phyloP scores from a whole-genome alignment of 1,139 yeast genomes.

The Saccharomyces hybrid region DNA sequence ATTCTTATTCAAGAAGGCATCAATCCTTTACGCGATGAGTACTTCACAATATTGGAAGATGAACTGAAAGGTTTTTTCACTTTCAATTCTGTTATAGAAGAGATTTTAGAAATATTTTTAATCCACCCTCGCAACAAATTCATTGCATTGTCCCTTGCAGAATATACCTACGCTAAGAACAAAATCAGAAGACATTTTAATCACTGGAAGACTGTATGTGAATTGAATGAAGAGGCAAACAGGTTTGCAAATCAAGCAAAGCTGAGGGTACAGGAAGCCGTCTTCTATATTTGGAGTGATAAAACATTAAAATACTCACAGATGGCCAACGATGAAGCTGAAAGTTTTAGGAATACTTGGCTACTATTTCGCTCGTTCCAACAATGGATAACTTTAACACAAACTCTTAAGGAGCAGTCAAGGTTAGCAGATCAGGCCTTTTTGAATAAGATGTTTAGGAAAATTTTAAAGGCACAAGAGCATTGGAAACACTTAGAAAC shows the following conservation, averaged over 20 bases:
- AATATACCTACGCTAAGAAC: constrained; percentile 2
- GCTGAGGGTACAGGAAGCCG: not conserved
- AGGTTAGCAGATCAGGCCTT: constrained; percentile 3
- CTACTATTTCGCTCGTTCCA: constrained; percentile 1
- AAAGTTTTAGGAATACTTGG: not conserved
- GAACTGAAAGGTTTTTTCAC: constrained; percentile 11
- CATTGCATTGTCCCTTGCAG: constrained; percentile 12
- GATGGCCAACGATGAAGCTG: not conserved
- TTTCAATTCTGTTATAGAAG: constrained; percentile 8
- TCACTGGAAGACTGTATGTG: not conserved
- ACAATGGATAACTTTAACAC: constrained; percentile 1
- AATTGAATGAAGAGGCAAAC: not conserved
- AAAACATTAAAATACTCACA: not conserved
- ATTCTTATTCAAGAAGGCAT: constrained; percentile 9
- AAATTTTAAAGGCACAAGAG: not conserved
- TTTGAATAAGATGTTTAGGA: constrained; percentile 1
- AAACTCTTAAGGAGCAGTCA: not conserved
- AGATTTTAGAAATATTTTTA: constrained; percentile 10
- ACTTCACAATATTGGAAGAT: constrained; percentile 9
- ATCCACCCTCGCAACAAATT: constrained; percentile 11
- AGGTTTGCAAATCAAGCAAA: not conserved
- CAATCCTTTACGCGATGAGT: constrained; percentile 11
- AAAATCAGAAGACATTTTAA: not conserved
- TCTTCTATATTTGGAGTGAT: not conserved
- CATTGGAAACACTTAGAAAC: not conserved